Evolutionary conservation across 768 basidiomycete genomes (phyloP).

Genomic region (Naganishia vishniacii): DNA sequence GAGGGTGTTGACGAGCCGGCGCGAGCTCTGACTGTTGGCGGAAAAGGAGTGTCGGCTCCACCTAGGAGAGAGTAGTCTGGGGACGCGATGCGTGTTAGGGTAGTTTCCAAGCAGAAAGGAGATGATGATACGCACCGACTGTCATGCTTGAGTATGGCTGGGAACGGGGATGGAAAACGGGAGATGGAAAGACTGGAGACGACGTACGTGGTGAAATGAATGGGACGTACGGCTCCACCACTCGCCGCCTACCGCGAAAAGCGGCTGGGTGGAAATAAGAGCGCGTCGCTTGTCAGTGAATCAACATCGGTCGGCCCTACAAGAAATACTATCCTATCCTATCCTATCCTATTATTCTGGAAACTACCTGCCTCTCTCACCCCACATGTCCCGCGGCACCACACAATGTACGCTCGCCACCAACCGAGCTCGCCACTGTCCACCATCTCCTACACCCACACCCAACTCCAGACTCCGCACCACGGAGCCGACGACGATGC

Average conservation of each 20-base stretch:
- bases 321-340: no score
- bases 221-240: no score
- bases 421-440: slow-evolving; percentile 16
- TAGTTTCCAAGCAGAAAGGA: no score
- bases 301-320: no score
- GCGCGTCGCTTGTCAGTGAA: no score
- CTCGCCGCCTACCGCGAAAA: no score
- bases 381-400: not conserved
- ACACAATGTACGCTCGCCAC: not conserved
- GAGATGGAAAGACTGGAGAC: no score
- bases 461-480: not conserved
- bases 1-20: slow-evolving; percentile 16
- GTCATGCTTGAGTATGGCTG: not conserved
- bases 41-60: slow-evolving; percentile 69
- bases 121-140: slow-evolving; percentile 15
- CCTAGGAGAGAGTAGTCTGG: slow-evolving; percentile 52
- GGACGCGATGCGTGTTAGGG: not conserved
- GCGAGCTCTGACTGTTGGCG: slow-evolving; percentile 42
- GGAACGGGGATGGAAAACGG: not conserved
- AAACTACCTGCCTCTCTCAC: no score
- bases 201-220: no score
- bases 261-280: no score
- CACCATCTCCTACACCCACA: slow-evolving; percentile 11
- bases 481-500: slow-evolving; percentile 1
- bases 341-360: no score